Conservation (phyloP, 1,284 basidiomycete species). For the Ceratobasidium sp. region DNA sequence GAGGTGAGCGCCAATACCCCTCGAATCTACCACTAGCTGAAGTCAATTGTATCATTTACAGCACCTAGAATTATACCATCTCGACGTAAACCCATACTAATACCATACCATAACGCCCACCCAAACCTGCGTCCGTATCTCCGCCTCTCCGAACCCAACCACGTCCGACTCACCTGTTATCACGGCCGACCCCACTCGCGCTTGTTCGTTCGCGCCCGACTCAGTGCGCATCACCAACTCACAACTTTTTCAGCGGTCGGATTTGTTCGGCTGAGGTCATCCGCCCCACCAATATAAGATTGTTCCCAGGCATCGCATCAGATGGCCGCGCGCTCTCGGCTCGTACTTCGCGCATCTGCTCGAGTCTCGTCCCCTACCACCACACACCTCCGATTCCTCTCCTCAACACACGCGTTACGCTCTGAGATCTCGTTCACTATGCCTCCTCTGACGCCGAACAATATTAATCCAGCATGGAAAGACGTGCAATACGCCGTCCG, state of each 20-base stretch:
- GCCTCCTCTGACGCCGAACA: conserved; percentile 71
- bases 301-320: conserved; percentile 14
- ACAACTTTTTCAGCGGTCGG: conserved; percentile 24
- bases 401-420: conserved; percentile 10
- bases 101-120: too few relatives aligned
- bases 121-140: too few relatives aligned
- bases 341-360: conserved; percentile 18
- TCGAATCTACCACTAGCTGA: too few relatives aligned
- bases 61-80: too few relatives aligned
- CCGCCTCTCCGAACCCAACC: background rate
- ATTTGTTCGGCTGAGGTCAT: conserved; percentile 39
- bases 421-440: conserved; percentile 57
- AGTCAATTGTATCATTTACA: too few relatives aligned
- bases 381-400: background rate
- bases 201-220: conserved; percentile 13
- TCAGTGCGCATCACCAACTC: background rate
- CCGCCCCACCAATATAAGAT: conserved; percentile 13
- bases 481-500: conserved; percentile 97
- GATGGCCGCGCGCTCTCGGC: conserved; percentile 38
- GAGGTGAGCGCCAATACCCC: background rate
- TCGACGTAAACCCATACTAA: too few relatives aligned
- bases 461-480: conserved; percentile 86
- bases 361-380: conserved; percentile 10
- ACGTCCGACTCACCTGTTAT: background rate
- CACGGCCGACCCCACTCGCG: background rate